Evolutionary conservation across 805 yeast genomes (phyloP), one percentile per base, ranked within the genome.

Genomic region (Osmozyma mogii): DNA sequence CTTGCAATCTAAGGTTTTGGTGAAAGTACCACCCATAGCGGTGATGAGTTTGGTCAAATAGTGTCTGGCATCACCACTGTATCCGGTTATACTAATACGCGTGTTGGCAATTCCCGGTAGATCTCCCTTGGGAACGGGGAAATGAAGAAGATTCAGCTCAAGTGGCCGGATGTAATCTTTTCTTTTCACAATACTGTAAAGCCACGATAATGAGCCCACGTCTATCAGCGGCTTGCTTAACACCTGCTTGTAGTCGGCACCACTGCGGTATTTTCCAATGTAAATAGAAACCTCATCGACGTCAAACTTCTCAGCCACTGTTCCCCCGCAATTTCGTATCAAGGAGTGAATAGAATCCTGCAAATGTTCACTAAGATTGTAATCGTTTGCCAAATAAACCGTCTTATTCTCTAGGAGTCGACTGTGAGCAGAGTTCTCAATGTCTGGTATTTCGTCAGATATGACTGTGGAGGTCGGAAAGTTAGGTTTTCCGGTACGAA

Each of bases 1-100:
- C 7, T 67, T 66, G 27, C 65, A 65, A 13, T 77, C 75, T 28
- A 82, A 56, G 0, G 82, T 72, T 30, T 71, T 72, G 1, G 94
- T 78, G 50, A 81, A 84, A 0, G 56, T 56, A 0, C 89, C 96
- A 2, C 97, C 96, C 44, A 84, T 49, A 1, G 79, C 63, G 13
- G 62, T 61, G 3, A 81, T 72, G 9, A 89, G 58, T 27, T 65
- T 65, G 31, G 77, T 75, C 20, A 92, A 55, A 44, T 84, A 89
- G 22, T 62, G 58, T 24, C 98, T 59, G 1, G 94, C 82, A 46
- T 82, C 92, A 0, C 96, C 96, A 14, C 81, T 71, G 47, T 83
- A 87, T 44, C 85, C 84, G 0, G 96, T 78, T 3, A 84, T 70
- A 7, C 85, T 68, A 8, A 85, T 70, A 3, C 65, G 57, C 22